phyloP scores from a whole-genome alignment of 257 asterid genomes.

The Solanum lycopersicoides region DNA sequence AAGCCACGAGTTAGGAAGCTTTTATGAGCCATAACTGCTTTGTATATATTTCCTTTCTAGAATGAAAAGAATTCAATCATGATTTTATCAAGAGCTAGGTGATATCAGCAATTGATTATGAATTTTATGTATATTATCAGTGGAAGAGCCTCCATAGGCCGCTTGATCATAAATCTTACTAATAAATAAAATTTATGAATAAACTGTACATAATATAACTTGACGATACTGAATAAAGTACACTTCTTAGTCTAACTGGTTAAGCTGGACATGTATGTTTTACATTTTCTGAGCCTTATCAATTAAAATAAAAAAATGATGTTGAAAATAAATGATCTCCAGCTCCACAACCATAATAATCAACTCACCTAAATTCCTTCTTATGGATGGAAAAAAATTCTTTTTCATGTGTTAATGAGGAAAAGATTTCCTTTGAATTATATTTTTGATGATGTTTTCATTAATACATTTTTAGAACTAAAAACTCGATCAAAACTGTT shows the following conservation, averaged over 20 bases:
- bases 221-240: not conserved
- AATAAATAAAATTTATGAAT: not conserved
- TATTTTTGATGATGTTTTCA: not conserved
- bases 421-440: not conserved
- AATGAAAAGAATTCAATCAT: not conserved
- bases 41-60: not conserved
- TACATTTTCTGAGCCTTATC: not conserved
- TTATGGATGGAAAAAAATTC: not conserved
- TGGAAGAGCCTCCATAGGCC: not conserved
- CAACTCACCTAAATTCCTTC: not conserved
- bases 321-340: not conserved
- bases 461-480: not conserved
- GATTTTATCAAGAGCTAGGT: not conserved
- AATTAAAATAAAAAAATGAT: not conserved
- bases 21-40: not conserved
- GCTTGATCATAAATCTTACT: not conserved
- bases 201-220: not conserved
- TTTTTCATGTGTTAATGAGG: not conserved
- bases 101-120: not conserved
- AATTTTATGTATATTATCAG: not conserved
- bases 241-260: not conserved
- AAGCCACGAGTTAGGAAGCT: not conserved
- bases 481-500: not conserved
- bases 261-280: not conserved
- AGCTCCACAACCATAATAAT: not conserved